Evolutionary conservation across 2,329 filamentous ascomycete species (phyloP).

Genomic region (Chaetomiaceae sp.): DNA sequence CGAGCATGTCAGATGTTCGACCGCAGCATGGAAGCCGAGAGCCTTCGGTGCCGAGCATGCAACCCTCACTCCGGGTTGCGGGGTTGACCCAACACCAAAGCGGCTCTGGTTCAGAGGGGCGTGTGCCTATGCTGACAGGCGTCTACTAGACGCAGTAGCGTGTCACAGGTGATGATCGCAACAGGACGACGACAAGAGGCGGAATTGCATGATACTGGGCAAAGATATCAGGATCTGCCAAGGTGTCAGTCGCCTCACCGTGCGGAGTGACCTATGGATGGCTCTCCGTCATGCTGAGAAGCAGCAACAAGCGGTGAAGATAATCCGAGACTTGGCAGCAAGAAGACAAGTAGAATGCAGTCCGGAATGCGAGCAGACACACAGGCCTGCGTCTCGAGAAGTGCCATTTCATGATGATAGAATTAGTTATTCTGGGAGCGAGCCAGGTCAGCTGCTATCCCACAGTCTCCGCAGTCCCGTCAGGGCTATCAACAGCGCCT

Average conservation of each 20-base stretch:
- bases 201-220: neutral
- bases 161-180: neutral
- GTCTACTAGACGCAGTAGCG: neutral
- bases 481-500: slow-evolving; percentile 73
- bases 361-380: neutral
- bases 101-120: neutral
- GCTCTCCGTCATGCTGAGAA: neutral
- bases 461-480: slow-evolving; percentile 60
- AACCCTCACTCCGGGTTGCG: neutral
- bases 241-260: too few relatives aligned
- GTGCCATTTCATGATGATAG: neutral
- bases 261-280: neutral
- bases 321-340: neutral
- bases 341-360: too few relatives aligned
- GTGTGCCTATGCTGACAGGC: slow-evolving; percentile 7
- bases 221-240: neutral
- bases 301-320: neutral
- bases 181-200: neutral
- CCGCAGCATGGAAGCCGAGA: neutral
- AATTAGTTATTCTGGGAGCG: neutral
- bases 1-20: slow-evolving; percentile 6
- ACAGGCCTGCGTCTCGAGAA: neutral
- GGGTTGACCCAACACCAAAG: slow-evolving; percentile 1
- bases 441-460: slow-evolving; percentile 32
- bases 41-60: neutral